Evolutionary conservation across 768 basidiomycete species (phyloP).

Genomic region (Gloeostereum incarnatum): DNA sequence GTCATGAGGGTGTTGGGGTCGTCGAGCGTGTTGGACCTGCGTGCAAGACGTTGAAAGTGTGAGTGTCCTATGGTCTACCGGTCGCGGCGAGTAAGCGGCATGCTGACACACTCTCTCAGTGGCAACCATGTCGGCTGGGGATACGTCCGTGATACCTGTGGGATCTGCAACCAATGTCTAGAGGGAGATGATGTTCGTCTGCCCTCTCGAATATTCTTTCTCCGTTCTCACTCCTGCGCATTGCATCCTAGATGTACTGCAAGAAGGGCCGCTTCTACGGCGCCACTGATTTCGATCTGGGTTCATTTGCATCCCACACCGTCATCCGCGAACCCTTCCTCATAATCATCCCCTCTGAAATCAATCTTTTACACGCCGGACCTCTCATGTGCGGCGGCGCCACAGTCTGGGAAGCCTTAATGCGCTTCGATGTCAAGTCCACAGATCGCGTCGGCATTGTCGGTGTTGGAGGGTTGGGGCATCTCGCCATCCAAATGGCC

Average conservation of each 20-base stretch:
- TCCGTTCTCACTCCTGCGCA: too few relatives aligned
- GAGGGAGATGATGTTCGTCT: constrained; percentile 21
- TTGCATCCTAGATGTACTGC: too few relatives aligned
- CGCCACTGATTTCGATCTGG: constrained; percentile 17
- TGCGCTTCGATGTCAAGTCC: constrained; percentile 11
- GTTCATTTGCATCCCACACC: constrained; percentile 21
- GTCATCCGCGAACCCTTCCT: constrained; percentile 20
- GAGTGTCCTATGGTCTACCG: too few relatives aligned
- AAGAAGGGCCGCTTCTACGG: constrained; percentile 4
- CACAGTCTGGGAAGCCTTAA: constrained; percentile 18
- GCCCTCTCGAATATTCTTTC: too few relatives aligned
- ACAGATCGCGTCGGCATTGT: constrained; percentile 21
- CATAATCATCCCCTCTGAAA: constrained; percentile 19
- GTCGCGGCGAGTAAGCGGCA: too few relatives aligned
- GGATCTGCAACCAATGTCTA: constrained; percentile 20
- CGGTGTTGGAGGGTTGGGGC: constrained; percentile 25
- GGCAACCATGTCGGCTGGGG: constrained; percentile 27
- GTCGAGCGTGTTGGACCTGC: constrained; percentile 18
- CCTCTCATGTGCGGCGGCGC: constrained; percentile 27
- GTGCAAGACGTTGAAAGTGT: constrained; percentile 6
- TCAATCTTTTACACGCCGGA: constrained; percentile 18
- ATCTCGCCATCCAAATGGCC: constrained; percentile 25
- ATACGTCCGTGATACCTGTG: constrained; percentile 18
- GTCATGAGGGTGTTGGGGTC: constrained; percentile 24
- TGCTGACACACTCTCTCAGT: too few relatives aligned